Conservation (phyloP, 306 rosid species). For the Vigna mungo region DNA sequence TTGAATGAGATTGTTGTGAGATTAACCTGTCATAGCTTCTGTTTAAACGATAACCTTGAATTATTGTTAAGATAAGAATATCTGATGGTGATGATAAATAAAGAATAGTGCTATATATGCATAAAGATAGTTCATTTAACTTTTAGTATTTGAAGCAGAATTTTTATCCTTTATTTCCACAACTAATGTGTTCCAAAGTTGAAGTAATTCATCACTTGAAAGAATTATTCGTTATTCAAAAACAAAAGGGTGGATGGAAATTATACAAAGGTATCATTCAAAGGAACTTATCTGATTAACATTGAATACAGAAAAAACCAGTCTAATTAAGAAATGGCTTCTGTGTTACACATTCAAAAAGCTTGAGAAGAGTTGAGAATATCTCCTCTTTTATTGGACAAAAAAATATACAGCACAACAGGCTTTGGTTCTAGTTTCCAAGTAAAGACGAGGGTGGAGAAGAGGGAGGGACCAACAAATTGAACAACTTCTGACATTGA, state of each 20-base stretch:
- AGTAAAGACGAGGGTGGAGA: constrained; percentile 32
- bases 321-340: background rate
- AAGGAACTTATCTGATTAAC: background rate
- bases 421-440: constrained; percentile 35
- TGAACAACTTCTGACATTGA: constrained; percentile 51
- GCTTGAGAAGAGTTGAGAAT: constrained; percentile 20
- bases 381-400: constrained; percentile 25
- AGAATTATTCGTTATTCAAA: background rate
- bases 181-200: background rate
- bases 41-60: constrained; percentile 12
- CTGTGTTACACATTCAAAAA: constrained; percentile 15
- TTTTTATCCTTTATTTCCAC: background rate
- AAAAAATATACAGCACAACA: constrained; percentile 19
- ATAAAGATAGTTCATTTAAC: background rate
- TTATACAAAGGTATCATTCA: background rate
- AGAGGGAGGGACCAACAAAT: constrained; percentile 51
- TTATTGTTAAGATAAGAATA: background rate
- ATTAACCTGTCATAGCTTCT: constrained; percentile 17
- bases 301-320: background rate
- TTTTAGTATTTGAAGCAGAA: background rate
- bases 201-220: background rate
- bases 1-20: constrained; percentile 31
- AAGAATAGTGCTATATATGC: background rate
- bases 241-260: background rate
- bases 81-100: background rate